Evolutionary conservation across 2,329 filamentous ascomycete species (phyloP).

Genomic region (Colletotrichum euphorbiae): DNA sequence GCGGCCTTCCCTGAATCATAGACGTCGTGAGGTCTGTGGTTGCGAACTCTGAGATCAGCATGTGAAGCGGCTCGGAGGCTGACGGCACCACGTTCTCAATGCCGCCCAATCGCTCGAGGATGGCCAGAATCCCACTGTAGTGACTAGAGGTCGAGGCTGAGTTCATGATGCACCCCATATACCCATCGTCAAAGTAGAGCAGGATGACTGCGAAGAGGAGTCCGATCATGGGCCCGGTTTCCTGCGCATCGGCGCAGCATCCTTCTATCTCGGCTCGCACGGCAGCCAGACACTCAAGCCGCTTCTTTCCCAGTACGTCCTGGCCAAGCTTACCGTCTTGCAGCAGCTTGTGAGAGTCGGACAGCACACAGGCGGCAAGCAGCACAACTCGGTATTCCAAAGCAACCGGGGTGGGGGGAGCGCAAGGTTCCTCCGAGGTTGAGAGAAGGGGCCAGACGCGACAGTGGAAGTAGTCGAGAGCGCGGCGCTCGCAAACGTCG

Average conservation of each 20-base stretch:
- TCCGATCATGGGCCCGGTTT: conserved; percentile 35
- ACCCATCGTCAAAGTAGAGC: conserved; percentile 56
- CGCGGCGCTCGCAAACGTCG: conserved; percentile 43
- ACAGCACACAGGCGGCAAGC: conserved; percentile 48
- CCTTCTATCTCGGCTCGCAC: conserved; percentile 49
- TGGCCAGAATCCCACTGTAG: conserved; percentile 51
- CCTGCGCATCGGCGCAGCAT: conserved; percentile 44
- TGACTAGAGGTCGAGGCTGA: conserved; percentile 44
- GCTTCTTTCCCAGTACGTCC: conserved; percentile 41
- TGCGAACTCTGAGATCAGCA: conserved; percentile 57
- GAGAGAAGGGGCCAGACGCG: conserved; percentile 49
- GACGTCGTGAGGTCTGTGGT: conserved; percentile 57
- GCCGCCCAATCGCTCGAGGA: conserved; percentile 49
- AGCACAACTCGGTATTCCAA: conserved; percentile 49
- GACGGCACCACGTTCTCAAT: conserved; percentile 43
- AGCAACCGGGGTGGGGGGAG: conserved; percentile 47
- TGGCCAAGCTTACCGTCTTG: conserved; percentile 46
- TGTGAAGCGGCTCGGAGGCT: conserved; percentile 47
- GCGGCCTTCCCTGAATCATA: conserved; percentile 52
- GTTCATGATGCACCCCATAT: conserved; percentile 47
- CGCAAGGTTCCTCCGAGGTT: conserved; percentile 46
- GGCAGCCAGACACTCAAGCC: conserved; percentile 46
- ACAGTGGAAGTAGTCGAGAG: conserved; percentile 49
- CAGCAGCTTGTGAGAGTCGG: conserved; percentile 48
- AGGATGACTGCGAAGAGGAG: conserved; percentile 55